These are phyloP conservation scores for Metschnikowia henanensis DNA, from an alignment of 805 yeast genomes.

Conservation along the genomic window DNA sequence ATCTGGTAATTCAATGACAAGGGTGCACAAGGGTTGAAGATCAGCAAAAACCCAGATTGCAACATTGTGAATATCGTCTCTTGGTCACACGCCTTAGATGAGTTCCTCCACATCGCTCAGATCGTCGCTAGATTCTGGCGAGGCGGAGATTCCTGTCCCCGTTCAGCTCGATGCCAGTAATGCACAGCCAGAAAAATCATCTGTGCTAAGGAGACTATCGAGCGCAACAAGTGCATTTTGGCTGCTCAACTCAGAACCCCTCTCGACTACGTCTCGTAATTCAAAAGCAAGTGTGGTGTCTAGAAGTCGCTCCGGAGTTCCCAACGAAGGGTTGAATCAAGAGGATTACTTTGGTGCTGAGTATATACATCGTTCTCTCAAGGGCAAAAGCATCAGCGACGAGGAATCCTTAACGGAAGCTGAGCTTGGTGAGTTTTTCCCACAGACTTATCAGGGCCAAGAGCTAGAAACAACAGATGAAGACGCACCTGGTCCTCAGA, in stretches of 20 bases:
- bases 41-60: too few species aligned
- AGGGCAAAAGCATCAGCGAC: not conserved
- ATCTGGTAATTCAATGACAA: too few species aligned
- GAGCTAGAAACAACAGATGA: not conserved
- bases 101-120: slow-evolving; percentile 1
- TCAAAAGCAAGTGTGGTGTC: not conserved
- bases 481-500: not conserved
- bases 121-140: slow-evolving; percentile 9
- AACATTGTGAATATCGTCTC: too few species aligned
- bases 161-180: slow-evolving; percentile 12
- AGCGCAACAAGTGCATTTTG: slow-evolving; percentile 17
- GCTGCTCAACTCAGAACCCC: slow-evolving; percentile 2
- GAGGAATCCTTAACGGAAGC: slow-evolving; percentile 1
- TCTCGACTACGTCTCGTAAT: not conserved
- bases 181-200: slow-evolving; percentile 2
- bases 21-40: too few species aligned
- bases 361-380: slow-evolving; percentile 6
- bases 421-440: slow-evolving; percentile 1
- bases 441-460: not conserved
- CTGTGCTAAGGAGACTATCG: slow-evolving; percentile 18
- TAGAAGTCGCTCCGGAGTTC: not conserved
- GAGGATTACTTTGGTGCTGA: slow-evolving; percentile 9
- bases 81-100: not conserved
- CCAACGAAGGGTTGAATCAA: slow-evolving; percentile 6
- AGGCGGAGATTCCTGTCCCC: slow-evolving; percentile 8